These are phyloP conservation scores for Delonix regia DNA, from an alignment of 306 rosid species.

Conservation along the genomic window DNA sequence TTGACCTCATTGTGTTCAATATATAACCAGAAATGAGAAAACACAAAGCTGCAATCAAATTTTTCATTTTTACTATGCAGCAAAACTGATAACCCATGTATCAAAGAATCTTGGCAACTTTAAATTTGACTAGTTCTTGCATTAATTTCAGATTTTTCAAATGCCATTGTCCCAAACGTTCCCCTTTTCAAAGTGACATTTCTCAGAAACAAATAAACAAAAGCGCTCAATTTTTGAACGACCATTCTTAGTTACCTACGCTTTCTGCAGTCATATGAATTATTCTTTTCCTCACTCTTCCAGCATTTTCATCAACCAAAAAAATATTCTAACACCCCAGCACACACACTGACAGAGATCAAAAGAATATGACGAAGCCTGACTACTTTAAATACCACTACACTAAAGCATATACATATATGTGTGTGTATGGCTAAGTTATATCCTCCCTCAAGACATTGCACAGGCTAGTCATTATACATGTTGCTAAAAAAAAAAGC, in stretches of 20 bases:
- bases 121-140: too few species aligned
- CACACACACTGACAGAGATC: background rate
- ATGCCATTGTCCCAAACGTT: background rate
- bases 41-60: background rate
- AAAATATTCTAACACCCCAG: background rate
- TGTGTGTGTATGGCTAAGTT: too few species aligned
- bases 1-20: background rate
- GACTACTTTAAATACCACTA: too few species aligned
- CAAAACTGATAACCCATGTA: background rate
- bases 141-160: background rate
- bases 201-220: too few species aligned
- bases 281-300: background rate
- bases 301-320: conserved; percentile 8
- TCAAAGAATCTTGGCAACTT: background rate
- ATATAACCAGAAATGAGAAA: background rate
- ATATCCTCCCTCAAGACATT: too few species aligned
- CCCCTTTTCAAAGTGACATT: background rate
- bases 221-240: background rate
- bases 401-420: too few species aligned
- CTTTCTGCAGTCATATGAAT: too few species aligned
- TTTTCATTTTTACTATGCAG: too few species aligned
- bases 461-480: background rate
- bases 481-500: background rate
- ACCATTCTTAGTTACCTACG: background rate
- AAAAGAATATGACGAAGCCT: background rate